phyloP scores from a whole-genome alignment of 108 stramenopile genomes.

The Parietichytrium sp. region DNA sequence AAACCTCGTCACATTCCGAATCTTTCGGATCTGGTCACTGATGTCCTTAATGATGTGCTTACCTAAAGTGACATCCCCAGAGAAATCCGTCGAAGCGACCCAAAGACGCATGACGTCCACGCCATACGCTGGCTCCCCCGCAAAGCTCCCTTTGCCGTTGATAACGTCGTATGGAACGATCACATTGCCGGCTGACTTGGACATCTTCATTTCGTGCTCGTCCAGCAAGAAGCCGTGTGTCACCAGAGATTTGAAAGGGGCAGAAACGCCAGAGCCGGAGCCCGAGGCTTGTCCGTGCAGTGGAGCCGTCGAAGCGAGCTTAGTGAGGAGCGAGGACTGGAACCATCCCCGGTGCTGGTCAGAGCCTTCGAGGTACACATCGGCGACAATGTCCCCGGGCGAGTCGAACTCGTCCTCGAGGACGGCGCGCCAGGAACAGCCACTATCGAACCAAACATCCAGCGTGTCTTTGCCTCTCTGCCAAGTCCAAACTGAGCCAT shows the following conservation, averaged over 20 bases:
- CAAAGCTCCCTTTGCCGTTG: slow-evolving; percentile 67
- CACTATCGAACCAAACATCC: slow-evolving; percentile 99
- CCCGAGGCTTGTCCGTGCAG: no score
- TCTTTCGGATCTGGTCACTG: slow-evolving; percentile 87
- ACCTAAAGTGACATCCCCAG: slow-evolving; percentile 86
- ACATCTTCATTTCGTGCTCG: slow-evolving; percentile 98
- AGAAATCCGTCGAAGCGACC: slow-evolving; percentile 94
- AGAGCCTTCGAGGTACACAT: slow-evolving; percentile 57
- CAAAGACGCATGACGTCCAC: slow-evolving; percentile 96
- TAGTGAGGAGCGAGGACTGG: slow-evolving; percentile 91
- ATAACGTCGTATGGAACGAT: slow-evolving; percentile 93
- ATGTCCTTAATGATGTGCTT: slow-evolving; percentile 85
- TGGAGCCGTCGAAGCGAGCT: slow-evolving; percentile 78
- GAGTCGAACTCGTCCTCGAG: slow-evolving; percentile 56
- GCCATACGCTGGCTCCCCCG: slow-evolving; percentile 74
- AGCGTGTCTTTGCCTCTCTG: slow-evolving; percentile 95
- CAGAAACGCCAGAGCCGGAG: slow-evolving; percentile 42
- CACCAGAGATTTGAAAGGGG: slow-evolving; percentile 90
- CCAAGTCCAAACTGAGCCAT: slow-evolving; percentile 51
- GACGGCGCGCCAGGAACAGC: slow-evolving; percentile 90
- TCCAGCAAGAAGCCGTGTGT: slow-evolving; percentile 98
- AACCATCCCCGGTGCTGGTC: slow-evolving; percentile 99
- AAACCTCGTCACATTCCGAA: slow-evolving; percentile 91
- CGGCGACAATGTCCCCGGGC: slow-evolving; percentile 79
- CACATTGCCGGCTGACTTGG: slow-evolving; percentile 93